Base-by-base conservation (phyloP, 106 monocot species). In the Alisma plantagoaquatica region DNA sequence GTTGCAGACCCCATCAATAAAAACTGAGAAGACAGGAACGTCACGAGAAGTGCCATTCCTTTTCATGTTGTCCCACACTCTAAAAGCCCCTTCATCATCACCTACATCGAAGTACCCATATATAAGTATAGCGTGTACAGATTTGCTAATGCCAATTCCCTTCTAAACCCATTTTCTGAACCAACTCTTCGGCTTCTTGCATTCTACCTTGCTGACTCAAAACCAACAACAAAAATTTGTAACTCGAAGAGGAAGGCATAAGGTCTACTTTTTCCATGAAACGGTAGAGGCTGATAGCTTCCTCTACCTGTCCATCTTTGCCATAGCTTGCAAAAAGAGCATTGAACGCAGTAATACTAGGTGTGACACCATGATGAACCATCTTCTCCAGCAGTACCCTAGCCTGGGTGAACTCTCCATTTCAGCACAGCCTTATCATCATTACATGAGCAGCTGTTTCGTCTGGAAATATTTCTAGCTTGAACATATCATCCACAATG, bases 21-120 rank as follows among this genome's bases (percentile, higher is more conserved):
- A 94, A 22, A 80, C 94, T 0, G 94, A 94, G 56, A 83, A 94
- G 44, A 66, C 71, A 64, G 88, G 35, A 24, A 88, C 80, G 69
- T 94, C 94, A 50, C 70, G 83, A 17, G 35, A 29, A 5, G 84
- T 33, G 33, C 77, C 72, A 55, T 33, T 54, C 26, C 8, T 56
- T 44, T 70, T 59, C 87, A 94, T 94, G 18, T 70, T 60, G 62
- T 60, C 43, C 94, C 87, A 94, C 26, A 83, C 69, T 33, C 47
- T 66, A 12, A 60, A 10, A 25, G 87, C 87, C 25, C 70, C 70
- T 28, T 29, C 50, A 31, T 56, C 42, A 73, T 88, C 70, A 3
- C 94, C 80, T 42, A 56, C 51, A 56, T 76, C 80, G 61, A 87
- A 94, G 27, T 54, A 94, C 3, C 71, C 66, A 75, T 87, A 70